These are phyloP conservation scores for Cyclotella choctawhatcheeana DNA, from an alignment of 108 stramenopile species.

Conservation along the genomic window DNA sequence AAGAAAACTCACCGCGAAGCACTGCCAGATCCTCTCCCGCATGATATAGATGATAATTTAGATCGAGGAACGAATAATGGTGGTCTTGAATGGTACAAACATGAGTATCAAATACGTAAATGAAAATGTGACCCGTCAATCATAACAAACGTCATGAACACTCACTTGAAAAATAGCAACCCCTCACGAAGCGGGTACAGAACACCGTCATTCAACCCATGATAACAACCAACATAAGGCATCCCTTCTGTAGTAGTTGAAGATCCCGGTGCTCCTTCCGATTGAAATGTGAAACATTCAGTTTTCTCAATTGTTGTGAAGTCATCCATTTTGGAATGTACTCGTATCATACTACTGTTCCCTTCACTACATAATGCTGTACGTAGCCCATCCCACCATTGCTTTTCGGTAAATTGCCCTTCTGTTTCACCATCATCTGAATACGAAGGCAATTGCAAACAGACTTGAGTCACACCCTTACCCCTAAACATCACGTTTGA, in stretches of 20 bases:
- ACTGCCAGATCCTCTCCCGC: slow-evolving; percentile 70
- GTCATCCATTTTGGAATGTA: slow-evolving; percentile 27
- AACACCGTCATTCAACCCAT: slow-evolving; percentile 77
- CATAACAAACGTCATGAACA: too few relatives aligned
- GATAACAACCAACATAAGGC: slow-evolving; percentile 83
- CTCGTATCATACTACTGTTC: slow-evolving; percentile 24
- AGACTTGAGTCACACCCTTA: slow-evolving; percentile 58
- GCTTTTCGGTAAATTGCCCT: slow-evolving; percentile 16
- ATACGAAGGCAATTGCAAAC: slow-evolving; percentile 65
- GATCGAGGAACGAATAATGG: slow-evolving; percentile 72
- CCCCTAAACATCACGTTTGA: slow-evolving; percentile 47
- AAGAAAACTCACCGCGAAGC: too few relatives aligned
- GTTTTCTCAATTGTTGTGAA: background rate
- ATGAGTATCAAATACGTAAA: too few relatives aligned
- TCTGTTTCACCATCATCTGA: slow-evolving; percentile 20
- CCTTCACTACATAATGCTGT: slow-evolving; percentile 13
- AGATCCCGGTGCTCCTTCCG: slow-evolving; percentile 40
- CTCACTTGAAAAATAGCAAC: slow-evolving; percentile 79
- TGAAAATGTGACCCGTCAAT: too few relatives aligned
- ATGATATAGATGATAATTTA: slow-evolving; percentile 63
- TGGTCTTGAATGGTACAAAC: slow-evolving; percentile 53
- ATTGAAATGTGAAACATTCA: slow-evolving; percentile 44
- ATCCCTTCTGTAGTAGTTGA: slow-evolving; percentile 70
- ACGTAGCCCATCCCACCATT: slow-evolving; percentile 38
- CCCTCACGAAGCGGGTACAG: slow-evolving; percentile 79